Percentiles rank a stretch among this genome's conserved stretches.
phyloP scores from a whole-genome alignment of 768 basidiomycete genomes.

The Tricholoma bakamatsutake region DNA sequence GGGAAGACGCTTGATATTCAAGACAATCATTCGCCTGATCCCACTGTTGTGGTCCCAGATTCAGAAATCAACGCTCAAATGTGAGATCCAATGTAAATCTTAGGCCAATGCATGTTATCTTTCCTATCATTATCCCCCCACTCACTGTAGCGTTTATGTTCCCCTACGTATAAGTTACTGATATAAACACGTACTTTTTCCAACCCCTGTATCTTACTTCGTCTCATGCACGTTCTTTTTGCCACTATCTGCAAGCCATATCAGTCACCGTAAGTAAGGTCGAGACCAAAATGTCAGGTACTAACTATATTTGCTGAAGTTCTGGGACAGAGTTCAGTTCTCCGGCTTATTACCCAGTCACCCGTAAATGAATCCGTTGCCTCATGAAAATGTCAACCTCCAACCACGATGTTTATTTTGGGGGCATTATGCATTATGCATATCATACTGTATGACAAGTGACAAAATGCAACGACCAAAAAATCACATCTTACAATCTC shows the following conservation, averaged over 20 bases:
- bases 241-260: no score
- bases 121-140: background rate
- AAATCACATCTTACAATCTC: background rate
- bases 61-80: background rate
- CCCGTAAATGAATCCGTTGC: no score
- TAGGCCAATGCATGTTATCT: background rate
- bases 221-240: no score
- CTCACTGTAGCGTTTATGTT: background rate
- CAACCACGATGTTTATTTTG: background rate
- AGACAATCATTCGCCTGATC: conserved; percentile 59
- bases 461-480: background rate
- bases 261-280: no score
- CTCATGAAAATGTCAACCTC: no score
- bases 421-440: background rate
- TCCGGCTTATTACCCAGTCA: no score
- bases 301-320: no score
- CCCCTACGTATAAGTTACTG: no score
- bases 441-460: background rate
- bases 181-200: no score
- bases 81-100: background rate
- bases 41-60: conserved; percentile 18
- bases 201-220: no score
- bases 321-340: no score
- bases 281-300: no score
- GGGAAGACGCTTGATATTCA: conserved; percentile 42